Conservation (phyloP, 176 grass and related monocot species). For the Tuctoria greenei region DNA sequence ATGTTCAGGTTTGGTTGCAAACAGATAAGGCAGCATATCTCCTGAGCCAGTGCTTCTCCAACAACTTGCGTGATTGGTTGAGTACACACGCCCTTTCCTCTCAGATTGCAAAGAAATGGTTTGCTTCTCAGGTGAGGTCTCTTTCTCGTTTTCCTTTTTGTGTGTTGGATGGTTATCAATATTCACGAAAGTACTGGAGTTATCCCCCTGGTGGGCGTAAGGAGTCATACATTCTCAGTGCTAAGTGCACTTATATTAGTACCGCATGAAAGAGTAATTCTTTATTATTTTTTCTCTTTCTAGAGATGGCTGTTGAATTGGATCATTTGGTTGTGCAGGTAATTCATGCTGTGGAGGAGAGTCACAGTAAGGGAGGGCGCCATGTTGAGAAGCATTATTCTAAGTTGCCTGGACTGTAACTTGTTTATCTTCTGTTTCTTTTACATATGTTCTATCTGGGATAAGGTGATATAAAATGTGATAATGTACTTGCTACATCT, state of each 20-base stretch:
- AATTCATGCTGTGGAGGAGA: constrained; percentile 98
- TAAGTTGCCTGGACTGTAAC: constrained; percentile 8
- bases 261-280: constrained; percentile 39
- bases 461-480: constrained; percentile 98
- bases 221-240: background rate
- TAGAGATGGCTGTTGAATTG: constrained; percentile 75
- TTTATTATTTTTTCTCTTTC: constrained; percentile 41
- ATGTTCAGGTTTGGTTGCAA: constrained; percentile 92
- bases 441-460: constrained; percentile 32
- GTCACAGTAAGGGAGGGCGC: constrained; percentile 96
- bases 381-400: constrained; percentile 74
- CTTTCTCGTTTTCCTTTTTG: background rate
- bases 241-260: constrained; percentile 29
- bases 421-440: constrained; percentile 5
- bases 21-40: constrained; percentile 97
- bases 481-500: constrained; percentile 95
- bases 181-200: background rate
- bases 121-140: constrained; percentile 80
- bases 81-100: constrained; percentile 91
- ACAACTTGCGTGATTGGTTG: constrained; percentile 82
- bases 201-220: background rate
- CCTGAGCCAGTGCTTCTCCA: constrained; percentile 90
- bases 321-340: constrained; percentile 96
- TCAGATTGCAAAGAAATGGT: constrained; percentile 97
- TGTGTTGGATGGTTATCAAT: constrained; percentile 9